Evolutionary conservation across 2,329 filamentous ascomycete genomes (phyloP).

Genomic region (Cytospora chrysosperma): DNA sequence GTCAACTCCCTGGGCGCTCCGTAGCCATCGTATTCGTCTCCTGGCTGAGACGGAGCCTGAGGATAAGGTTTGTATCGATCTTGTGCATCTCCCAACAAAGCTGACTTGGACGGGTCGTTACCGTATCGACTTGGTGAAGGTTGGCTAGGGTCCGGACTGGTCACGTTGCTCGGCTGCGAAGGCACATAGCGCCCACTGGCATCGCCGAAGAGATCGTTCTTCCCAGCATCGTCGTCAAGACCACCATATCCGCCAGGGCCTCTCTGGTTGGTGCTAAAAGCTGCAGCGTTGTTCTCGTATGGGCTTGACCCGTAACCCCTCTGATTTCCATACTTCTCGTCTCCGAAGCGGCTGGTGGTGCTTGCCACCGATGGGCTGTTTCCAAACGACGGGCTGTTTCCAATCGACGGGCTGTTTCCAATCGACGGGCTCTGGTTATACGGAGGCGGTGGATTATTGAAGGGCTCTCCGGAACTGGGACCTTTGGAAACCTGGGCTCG

Average conservation of each 20-base stretch:
- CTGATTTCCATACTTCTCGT: conserved; percentile 51
- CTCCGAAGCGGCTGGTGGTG: conserved; percentile 48
- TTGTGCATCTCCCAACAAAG: conserved; percentile 15
- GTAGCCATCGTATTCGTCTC: conserved; percentile 48
- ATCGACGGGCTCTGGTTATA: conserved; percentile 30
- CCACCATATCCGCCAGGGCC: conserved; percentile 62
- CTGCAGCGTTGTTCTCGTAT: conserved; percentile 43
- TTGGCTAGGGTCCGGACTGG: neutral
- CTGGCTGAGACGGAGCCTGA: neutral
- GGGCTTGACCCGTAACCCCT: conserved; percentile 53
- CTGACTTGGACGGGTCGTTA: neutral
- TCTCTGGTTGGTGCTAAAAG: conserved; percentile 30
- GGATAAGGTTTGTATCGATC: conserved; percentile 11
- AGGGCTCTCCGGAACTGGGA: conserved; percentile 26
- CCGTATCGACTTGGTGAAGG: neutral
- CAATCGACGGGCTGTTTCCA: conserved; percentile 23
- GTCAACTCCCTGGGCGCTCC: conserved; percentile 69
- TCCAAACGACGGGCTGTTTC: conserved; percentile 23
- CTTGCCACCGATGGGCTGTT: conserved; percentile 28
- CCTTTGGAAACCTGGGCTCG: conserved; percentile 36
- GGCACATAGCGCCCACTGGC: conserved; percentile 30
- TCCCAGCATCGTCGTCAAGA: conserved; percentile 50
- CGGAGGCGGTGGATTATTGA: conserved; percentile 36
- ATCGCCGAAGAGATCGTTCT: conserved; percentile 58
- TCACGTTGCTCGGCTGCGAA: conserved; percentile 19